These are phyloP conservation scores for Fusarium palustre DNA, from an alignment of 2,329 filamentous ascomycete genomes.

Conservation along the genomic window DNA sequence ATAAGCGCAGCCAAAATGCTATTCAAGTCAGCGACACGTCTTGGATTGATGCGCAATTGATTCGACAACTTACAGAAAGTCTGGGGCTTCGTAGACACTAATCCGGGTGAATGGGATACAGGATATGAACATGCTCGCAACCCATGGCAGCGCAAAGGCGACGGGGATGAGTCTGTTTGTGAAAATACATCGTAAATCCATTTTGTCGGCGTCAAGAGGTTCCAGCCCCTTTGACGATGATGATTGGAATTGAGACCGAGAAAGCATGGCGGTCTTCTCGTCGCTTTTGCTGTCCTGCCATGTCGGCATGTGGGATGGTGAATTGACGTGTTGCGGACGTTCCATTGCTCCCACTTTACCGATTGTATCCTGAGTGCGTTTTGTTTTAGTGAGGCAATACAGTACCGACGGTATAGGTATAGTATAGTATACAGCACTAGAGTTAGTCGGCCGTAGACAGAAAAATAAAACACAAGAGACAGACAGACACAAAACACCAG, in stretches of 20 bases:
- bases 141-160: conserved; percentile 31
- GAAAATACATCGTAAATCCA: conserved; percentile 6
- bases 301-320: conserved; percentile 27
- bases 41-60: background rate
- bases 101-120: conserved; percentile 37
- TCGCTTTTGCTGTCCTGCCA: conserved; percentile 13
- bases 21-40: background rate
- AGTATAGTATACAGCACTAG: background rate
- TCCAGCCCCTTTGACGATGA: background rate
- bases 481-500: background rate
- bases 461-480: background rate
- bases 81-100: conserved; percentile 18
- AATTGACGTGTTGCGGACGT: background rate
- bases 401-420: background rate
- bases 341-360: conserved; percentile 27
- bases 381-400: background rate
- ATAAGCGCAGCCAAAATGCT: conserved; percentile 26
- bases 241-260: background rate
- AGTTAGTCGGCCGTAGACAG: background rate
- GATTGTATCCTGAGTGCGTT: background rate
- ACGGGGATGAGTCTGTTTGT: conserved; percentile 20
- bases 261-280: background rate
- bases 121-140: conserved; percentile 32
- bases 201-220: background rate
- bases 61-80: conserved; percentile 21